Evolutionary conservation across 2,329 filamentous ascomycete species (phyloP).

Genomic region (Aspergillus thermomutatus): DNA sequence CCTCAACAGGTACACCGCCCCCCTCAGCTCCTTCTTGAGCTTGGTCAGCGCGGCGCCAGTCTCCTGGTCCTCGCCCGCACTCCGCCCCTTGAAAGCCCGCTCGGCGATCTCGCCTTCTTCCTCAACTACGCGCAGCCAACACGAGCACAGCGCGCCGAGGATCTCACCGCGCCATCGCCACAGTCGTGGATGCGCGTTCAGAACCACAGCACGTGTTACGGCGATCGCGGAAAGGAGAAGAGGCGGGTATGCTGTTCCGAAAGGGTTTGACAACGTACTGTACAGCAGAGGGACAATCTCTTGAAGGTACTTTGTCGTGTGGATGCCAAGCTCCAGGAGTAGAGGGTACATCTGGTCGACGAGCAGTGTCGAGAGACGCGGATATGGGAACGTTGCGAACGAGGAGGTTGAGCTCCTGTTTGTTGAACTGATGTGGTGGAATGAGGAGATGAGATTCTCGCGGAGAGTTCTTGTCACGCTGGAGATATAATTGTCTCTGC

Average conservation of each 20-base stretch:
- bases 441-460: slow-evolving; percentile 36
- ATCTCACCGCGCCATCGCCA: slow-evolving; percentile 61
- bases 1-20: slow-evolving; percentile 27
- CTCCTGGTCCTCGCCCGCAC: not conserved
- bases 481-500: slow-evolving; percentile 22
- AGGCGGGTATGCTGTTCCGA: slow-evolving; percentile 54
- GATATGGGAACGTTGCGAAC: slow-evolving; percentile 43
- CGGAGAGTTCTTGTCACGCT: slow-evolving; percentile 28
- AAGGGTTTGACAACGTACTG: slow-evolving; percentile 64
- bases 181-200: slow-evolving; percentile 68
- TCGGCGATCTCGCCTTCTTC: slow-evolving; percentile 26
- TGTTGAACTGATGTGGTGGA: slow-evolving; percentile 46
- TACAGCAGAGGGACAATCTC: slow-evolving; percentile 66
- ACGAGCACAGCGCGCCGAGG: slow-evolving; percentile 58
- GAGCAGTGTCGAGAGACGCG: slow-evolving; percentile 49
- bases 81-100: not conserved
- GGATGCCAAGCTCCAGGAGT: slow-evolving; percentile 33
- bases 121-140: slow-evolving; percentile 57
- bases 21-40: slow-evolving; percentile 28
- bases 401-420: slow-evolving; percentile 41
- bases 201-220: slow-evolving; percentile 57
- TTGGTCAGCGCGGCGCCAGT: slow-evolving; percentile 8
- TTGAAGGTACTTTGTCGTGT: slow-evolving; percentile 46
- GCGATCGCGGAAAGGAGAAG: slow-evolving; percentile 53
- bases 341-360: slow-evolving; percentile 26